Percentiles rank a stretch among this genome's conserved stretches.
Evolutionary conservation across 768 basidiomycete species (phyloP).

Genomic region (Amanita thiersii): DNA sequence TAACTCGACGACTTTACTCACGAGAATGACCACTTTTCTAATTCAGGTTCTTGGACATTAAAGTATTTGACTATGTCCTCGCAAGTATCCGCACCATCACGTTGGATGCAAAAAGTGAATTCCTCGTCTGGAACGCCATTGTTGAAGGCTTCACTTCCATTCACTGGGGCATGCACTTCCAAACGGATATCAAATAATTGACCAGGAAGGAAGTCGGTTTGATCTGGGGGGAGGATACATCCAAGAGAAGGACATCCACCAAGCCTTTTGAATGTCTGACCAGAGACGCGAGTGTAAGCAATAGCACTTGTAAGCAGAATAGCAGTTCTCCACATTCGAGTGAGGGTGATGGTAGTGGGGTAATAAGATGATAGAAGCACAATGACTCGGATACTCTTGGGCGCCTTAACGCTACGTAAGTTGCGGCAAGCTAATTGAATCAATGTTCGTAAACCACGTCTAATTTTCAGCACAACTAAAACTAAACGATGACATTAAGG

Average conservation of each 20-base stretch:
- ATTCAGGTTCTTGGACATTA: constrained; percentile 18
- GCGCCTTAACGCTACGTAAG: no score
- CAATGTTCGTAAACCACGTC: no score
- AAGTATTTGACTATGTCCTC: constrained; percentile 28
- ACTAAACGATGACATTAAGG: no score
- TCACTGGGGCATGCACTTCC: constrained; percentile 33
- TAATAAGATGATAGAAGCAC: no score
- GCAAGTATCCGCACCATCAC: constrained; percentile 20
- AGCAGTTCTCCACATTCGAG: no score
- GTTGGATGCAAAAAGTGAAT: constrained; percentile 30
- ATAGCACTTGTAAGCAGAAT: no score
- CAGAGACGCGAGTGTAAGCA: no score
- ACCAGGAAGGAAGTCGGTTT: constrained; percentile 33
- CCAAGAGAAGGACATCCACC: constrained; percentile 33
- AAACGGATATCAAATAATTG: constrained; percentile 35
- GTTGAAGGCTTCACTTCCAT: constrained; percentile 27
- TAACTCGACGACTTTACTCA: no score
- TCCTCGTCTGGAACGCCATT: constrained; percentile 28
- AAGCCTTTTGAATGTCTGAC: constrained; percentile 32
- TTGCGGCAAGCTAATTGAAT: no score
- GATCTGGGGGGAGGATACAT: constrained; percentile 36
- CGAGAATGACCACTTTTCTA: constrained; percentile 36
- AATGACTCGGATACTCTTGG: no score
- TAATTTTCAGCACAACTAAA: no score
- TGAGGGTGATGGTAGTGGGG: no score